Conservation (phyloP, 306 rosid genomes). For the Cicer judaicum region DNA sequence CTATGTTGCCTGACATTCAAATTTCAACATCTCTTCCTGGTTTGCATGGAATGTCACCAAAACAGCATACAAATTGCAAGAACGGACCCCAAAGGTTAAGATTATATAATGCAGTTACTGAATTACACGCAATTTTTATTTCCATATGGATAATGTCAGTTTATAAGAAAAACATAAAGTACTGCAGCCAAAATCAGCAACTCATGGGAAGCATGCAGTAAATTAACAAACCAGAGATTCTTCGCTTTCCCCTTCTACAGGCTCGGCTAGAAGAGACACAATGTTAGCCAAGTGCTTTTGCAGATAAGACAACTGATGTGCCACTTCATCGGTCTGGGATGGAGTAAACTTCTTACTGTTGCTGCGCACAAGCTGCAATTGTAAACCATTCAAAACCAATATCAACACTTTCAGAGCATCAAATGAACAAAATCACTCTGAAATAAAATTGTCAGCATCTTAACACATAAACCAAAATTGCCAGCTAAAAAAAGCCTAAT, state of each 20-base stretch:
- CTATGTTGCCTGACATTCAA: constrained; percentile 12
- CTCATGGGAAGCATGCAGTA: constrained; percentile 22
- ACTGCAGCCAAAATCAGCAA: constrained; percentile 26
- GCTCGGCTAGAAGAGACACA: constrained; percentile 89
- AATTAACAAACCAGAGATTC: constrained; percentile 86
- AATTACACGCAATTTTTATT: neutral
- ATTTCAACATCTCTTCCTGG: constrained; percentile 32
- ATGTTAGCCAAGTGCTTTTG: constrained; percentile 92
- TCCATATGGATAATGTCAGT: neutral
- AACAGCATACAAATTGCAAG: constrained; percentile 29
- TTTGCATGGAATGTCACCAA: constrained; percentile 34
- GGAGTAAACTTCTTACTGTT: constrained; percentile 88
- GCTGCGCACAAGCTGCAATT: constrained; percentile 99
- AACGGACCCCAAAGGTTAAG: constrained; percentile 14
- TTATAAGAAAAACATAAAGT: neutral
- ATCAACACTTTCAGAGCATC: constrained; percentile 20
- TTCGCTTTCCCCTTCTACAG: constrained; percentile 89
- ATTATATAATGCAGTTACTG: neutral
- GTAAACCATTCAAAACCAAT: constrained; percentile 48
- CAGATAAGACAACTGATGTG: constrained; percentile 93
- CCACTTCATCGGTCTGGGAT: constrained; percentile 94
- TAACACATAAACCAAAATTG: neutral
- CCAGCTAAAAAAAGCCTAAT: constrained; percentile 21
- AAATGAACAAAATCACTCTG: constrained; percentile 23
- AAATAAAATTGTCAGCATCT: constrained; percentile 32